Evolutionary conservation across 306 rosid species (phyloP).

Genomic region (Begonia peltatifolia): DNA sequence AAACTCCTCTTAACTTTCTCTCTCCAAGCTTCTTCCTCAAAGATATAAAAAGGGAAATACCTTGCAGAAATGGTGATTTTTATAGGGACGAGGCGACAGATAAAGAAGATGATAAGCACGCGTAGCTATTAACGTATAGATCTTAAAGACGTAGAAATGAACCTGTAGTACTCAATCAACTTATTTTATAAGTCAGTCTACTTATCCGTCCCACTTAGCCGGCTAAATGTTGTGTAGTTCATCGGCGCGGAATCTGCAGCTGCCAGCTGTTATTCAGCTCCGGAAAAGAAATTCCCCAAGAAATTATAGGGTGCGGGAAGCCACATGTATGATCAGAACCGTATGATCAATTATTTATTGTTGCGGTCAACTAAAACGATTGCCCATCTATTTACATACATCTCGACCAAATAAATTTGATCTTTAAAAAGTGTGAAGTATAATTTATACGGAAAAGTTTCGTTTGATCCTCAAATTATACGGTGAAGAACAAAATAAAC

Average conservation of each 20-base stretch:
- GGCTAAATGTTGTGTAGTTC: constrained; percentile 33
- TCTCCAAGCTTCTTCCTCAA: constrained; percentile 30
- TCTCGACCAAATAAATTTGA: too few species aligned
- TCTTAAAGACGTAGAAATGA: not conserved
- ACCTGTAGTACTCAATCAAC: too few species aligned
- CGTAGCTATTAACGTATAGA: rapidly evolving
- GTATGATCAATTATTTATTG: too few species aligned
- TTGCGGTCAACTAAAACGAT: too few species aligned
- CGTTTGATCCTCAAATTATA: too few species aligned
- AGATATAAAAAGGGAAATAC: constrained; percentile 13
- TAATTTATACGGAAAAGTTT: too few species aligned
- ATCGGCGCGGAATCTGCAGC: too few species aligned
- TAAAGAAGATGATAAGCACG: not conserved
- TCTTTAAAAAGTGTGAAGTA: too few species aligned
- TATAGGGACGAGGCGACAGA: constrained; percentile 25
- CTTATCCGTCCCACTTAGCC: constrained; percentile 56
- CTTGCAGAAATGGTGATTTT: constrained; percentile 39
- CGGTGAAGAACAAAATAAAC: too few species aligned
- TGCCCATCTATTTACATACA: too few species aligned
- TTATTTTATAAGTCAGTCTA: rapidly evolving
- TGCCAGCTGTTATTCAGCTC: constrained; percentile 19
- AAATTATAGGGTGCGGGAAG: too few species aligned
- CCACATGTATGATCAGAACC: too few species aligned
- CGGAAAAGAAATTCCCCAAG: constrained; percentile 2
- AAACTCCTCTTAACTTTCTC: constrained; percentile 26